Base-by-base conservation (phyloP, 129 eudicot genomes). In the Lonicera japonica region DNA sequence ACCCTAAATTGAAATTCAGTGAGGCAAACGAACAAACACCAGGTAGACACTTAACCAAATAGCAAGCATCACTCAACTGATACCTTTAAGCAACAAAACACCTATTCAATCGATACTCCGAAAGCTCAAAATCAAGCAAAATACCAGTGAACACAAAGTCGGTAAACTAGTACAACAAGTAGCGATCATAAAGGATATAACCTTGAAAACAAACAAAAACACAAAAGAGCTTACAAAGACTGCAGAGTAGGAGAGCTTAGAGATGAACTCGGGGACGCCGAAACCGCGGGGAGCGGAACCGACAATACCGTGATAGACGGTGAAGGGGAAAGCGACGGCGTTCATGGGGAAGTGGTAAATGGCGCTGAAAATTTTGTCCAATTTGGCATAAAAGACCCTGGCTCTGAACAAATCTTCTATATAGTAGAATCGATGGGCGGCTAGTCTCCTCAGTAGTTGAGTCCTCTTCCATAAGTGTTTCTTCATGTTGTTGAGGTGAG, bases 231-330 rank as follows among this genome's bases (percentile, higher is more conserved):
- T 54, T 82, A 91, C 98, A n/a, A 87, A 80, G 58, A 91, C 73
- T 39, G 96, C 77, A 19, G 90, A 71, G 66, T 73, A 82, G 0
- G 98, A 87, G 56, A 80, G 72, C 72, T 84, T 84, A 53, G 98
- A 91, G 72, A 91, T 80, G 79, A 91, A 72, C 48, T 87, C 84
- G 0, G 98, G 98, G 62, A 91, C 67, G 70, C 98, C 96, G 52
- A 84, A 91, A 25, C 96, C 98, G 68, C 98, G 96, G 8, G 88
- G 95, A 56, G 96, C 98, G 11, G 98, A 84, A 71, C 90, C 95
- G 23, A 90, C 82, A 39, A 91, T 60, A 72, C 77, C 73, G 64
- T 29, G 75, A 20, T 80, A 73, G 65, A 91, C 63, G 10, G 88
- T 82, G 68, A 91, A 70, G 8, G 98, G 98, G 21, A 83, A 67